Percentiles rank a stretch among this genome's conserved stretches.
phyloP scores from a whole-genome alignment of 176 grass and related monocot genomes.

The Triticum urartu region DNA sequence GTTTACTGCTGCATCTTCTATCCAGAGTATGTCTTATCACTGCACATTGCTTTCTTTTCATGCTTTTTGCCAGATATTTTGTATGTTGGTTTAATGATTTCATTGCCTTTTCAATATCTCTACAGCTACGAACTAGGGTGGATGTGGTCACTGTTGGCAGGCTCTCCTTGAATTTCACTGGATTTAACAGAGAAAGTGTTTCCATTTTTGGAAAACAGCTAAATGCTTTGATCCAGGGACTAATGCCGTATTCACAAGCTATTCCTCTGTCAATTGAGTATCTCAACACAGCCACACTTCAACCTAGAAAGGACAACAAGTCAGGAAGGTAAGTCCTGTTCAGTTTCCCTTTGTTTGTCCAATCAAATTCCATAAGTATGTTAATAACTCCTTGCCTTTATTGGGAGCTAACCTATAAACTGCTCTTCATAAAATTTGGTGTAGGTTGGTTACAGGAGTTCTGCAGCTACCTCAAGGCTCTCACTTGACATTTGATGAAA shows the following conservation, averaged over 20 bases:
- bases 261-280: slow-evolving; percentile 89
- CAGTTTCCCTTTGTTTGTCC: not conserved
- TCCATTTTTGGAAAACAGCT: slow-evolving; percentile 82
- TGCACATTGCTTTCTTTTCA: not conserved
- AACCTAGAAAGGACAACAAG: slow-evolving; percentile 86
- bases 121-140: slow-evolving; percentile 75
- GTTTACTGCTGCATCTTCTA: slow-evolving; percentile 85
- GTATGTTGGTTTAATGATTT: slow-evolving; percentile 6
- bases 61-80: not conserved
- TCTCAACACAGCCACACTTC: slow-evolving; percentile 72
- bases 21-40: slow-evolving; percentile 56
- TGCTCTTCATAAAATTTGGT: slow-evolving; percentile 18
- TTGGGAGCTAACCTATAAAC: not conserved
- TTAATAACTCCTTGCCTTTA: not conserved
- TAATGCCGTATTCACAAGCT: slow-evolving; percentile 71
- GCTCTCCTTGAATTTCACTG: slow-evolving; percentile 83
- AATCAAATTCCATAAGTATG: not conserved
- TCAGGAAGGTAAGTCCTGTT: slow-evolving; percentile 68
- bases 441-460: slow-evolving; percentile 75
- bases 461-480: slow-evolving; percentile 77
- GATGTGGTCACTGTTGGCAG: slow-evolving; percentile 84
- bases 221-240: slow-evolving; percentile 52
- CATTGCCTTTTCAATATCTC: not conserved
- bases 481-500: slow-evolving; percentile 91
- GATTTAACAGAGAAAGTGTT: slow-evolving; percentile 78